Conservation (phyloP, 495 filamentous ascomycete species). For the Filosporella fistucella region DNA sequence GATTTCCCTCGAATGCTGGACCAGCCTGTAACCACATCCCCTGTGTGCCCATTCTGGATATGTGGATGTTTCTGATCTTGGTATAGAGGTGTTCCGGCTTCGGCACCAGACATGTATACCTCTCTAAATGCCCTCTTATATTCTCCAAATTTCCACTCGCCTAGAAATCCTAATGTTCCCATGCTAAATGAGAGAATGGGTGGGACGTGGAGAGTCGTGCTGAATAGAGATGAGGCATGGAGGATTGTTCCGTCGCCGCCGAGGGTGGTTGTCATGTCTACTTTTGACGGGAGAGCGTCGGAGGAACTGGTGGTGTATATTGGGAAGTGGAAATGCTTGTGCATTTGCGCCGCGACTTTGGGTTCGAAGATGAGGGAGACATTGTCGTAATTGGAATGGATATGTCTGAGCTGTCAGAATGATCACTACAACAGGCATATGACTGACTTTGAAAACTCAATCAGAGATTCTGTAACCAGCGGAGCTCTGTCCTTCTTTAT, state of each 20-base stretch:
- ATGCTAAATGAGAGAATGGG: conserved; percentile 95
- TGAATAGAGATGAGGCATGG: conserved; percentile 86
- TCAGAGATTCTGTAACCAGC: conserved; percentile 62
- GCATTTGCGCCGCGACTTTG: conserved; percentile 65
- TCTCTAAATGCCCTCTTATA: conserved; percentile 87
- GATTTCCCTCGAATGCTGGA: conserved; percentile 71
- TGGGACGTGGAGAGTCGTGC: conserved; percentile 73
- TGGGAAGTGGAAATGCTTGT: conserved; percentile 70
- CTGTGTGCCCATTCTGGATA: conserved; percentile 30
- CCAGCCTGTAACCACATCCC: conserved; percentile 51
- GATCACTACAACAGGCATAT: neutral
- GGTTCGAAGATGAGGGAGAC: conserved; percentile 81
- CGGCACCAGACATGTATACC: conserved; percentile 86
- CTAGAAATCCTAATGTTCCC: conserved; percentile 91
- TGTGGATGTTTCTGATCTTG: conserved; percentile 33
- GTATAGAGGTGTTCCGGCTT: conserved; percentile 18
- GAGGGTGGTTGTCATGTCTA: conserved; percentile 82
- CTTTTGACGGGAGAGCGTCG: conserved; percentile 49
- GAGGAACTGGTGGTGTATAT: conserved; percentile 57
- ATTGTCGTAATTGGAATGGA: conserved; percentile 72
- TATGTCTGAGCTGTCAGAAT: conserved; percentile 48
- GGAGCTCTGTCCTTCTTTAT: conserved; percentile 80
- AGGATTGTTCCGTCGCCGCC: conserved; percentile 96
- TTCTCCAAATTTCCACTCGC: conserved; percentile 93
- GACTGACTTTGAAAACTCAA: conserved; percentile 68